Evolutionary conservation across 1,284 basidiomycete genomes (phyloP).

Genomic region (Cyathus pygmaeus): DNA sequence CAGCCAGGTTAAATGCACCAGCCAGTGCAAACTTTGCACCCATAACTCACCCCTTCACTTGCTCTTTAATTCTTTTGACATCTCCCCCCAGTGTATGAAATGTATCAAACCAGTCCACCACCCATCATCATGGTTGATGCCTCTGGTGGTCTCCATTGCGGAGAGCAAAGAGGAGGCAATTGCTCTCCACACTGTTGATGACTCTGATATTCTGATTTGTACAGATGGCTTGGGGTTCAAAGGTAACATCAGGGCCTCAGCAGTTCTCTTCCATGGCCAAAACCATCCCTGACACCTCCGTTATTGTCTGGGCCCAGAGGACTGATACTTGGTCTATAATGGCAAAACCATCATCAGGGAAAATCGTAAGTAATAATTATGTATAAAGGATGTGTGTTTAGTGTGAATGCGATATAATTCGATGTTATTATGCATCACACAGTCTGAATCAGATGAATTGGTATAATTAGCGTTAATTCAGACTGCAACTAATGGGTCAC

Average conservation of each 20-base stretch:
- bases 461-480: too few species aligned
- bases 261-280: background rate
- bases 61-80: background rate
- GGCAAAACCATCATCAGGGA: too few species aligned
- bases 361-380: too few species aligned
- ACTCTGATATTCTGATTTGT: background rate
- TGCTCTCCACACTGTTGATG: background rate
- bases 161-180: background rate
- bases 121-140: background rate
- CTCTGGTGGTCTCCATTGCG: background rate
- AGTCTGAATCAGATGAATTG: too few species aligned
- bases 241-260: background rate
- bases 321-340: background rate
- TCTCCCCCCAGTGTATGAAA: slow-evolving; percentile 5
- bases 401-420: too few species aligned
- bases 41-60: slow-evolving; percentile 1
- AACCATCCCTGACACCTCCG: background rate
- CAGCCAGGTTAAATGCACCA: background rate
- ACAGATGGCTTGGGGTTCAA: background rate
- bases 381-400: too few species aligned
- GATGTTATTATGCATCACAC: too few species aligned
- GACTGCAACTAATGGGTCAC: too few species aligned
- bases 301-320: background rate
- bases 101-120: background rate
- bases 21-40: background rate